Percentiles rank a stretch among this genome's conserved stretches.
Conservation (phyloP, 352 stramenopile species). For the Phytophthora podocarpi region DNA sequence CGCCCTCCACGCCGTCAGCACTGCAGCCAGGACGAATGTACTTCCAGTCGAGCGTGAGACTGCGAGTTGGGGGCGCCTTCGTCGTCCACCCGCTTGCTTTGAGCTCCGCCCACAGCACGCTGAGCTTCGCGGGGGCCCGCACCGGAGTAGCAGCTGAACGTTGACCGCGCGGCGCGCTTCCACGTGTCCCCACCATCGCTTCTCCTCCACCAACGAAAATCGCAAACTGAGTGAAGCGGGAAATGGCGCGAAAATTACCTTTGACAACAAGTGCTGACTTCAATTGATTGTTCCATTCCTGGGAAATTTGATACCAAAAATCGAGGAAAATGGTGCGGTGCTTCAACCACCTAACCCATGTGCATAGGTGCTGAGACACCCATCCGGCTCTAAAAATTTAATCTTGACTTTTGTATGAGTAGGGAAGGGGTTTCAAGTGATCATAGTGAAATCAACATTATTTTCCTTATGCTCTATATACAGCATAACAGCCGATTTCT, state of each 20-base stretch:
- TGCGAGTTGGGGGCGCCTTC: not conserved
- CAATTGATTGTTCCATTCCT: not conserved
- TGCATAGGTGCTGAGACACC: no score
- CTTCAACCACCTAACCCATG: no score
- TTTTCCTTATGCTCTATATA: conserved; percentile 13
- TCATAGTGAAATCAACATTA: conserved; percentile 7
- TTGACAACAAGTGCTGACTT: no score
- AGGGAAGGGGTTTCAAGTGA: not conserved
- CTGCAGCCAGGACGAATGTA: not conserved
- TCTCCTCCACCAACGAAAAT: not conserved
- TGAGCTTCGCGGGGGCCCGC: no score
- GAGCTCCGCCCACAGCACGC: not conserved
- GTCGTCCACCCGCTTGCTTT: not conserved
- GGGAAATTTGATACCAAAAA: not conserved
- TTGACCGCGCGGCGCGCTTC: not conserved
- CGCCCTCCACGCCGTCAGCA: not conserved
- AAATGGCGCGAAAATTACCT: not conserved
- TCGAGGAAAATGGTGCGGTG: not conserved
- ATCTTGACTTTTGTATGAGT: not conserved
- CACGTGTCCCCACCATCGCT: not conserved
- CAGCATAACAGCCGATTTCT: no score
- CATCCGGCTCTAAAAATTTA: not conserved
- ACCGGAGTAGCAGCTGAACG: no score
- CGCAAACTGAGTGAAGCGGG: not conserved
- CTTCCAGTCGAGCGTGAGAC: no score